Evolutionary conservation across 1,284 basidiomycete genomes (phyloP).

Genomic region (Ceratobasidium sp.): DNA sequence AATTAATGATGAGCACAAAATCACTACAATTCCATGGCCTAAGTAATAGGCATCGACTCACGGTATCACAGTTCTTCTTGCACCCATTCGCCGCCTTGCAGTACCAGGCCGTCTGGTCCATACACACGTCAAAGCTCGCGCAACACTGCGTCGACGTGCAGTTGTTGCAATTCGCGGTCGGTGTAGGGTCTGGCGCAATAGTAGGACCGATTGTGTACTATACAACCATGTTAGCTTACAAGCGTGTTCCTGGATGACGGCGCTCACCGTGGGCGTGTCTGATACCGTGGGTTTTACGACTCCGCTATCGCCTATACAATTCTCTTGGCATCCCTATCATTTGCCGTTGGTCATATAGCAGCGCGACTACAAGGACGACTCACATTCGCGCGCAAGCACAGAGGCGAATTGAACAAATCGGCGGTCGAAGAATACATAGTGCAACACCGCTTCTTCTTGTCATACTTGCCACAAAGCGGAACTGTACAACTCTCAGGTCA

Average conservation of each 20-base stretch:
- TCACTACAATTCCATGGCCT: too few relatives aligned
- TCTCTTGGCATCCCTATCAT: too few relatives aligned
- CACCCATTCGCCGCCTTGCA: constrained; percentile 11
- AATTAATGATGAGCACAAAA: neutral
- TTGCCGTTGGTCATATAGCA: neutral
- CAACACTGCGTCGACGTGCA: too few relatives aligned
- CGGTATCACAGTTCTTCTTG: constrained; percentile 10
- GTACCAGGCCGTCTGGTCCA: neutral
- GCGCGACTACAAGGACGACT: constrained; percentile 1
- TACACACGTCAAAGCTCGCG: neutral
- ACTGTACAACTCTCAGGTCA: neutral
- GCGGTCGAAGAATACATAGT: constrained; percentile 9
- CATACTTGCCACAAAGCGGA: constrained; percentile 12
- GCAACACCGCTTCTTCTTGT: constrained; percentile 10
- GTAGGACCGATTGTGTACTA: too few relatives aligned
- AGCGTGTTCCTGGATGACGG: neutral
- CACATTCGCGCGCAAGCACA: constrained; percentile 1
- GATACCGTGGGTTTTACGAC: constrained; percentile 10
- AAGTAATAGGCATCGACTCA: neutral
- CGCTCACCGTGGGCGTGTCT: neutral
- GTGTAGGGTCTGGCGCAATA: too few relatives aligned
- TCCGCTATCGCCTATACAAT: constrained; percentile 17
- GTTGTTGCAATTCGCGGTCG: too few relatives aligned
- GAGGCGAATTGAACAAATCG: too few relatives aligned
- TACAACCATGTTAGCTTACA: neutral